Evolutionary conservation across 2,329 filamentous ascomycete genomes (phyloP), one percentile per base, ranked within the genome.

Genomic region (Trichothecium sympodiale): DNA sequence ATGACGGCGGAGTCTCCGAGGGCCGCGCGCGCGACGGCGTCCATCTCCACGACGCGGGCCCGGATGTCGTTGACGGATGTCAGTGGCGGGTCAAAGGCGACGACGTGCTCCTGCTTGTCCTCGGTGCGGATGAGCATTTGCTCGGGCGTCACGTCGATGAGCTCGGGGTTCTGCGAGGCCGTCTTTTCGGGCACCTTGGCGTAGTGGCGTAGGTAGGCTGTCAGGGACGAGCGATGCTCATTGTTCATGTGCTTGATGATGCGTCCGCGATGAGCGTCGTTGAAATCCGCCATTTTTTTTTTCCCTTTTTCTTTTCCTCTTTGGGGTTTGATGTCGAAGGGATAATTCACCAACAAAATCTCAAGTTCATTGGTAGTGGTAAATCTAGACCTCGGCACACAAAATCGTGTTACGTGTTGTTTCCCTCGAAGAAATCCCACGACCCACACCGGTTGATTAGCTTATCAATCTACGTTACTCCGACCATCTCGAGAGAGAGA

Each of bases 231-330:
- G 35, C 69, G 64, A 61, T 94, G 89, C 57, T 89, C 82, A 30
- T 65, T 64, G 62, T 95, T 94, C 84, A 95, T 91, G 65, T 95
- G 88, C 25, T 67, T 67, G 51, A 89, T 73, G 55, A 64, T 63
- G 46, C 60, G 57, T 28, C 46, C 44, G 32, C 52, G 57, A 39
- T 51, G 46, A 26, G 47, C 48, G 33, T 47, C 48, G 16, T 56
- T 25, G 20, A 25, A 25, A 10, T 25, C 20, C 6, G 20, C 20
- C 20, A 25, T 25, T 25, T 25, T 25, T 25, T 25, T 25, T 25
- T 6, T 25, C 6, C 20, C 10, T 25, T 25, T 25, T 25, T 25
- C 6, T 10, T 25, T 10, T 25, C 10, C 10, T 25, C 10, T 25
- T 25, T 25, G 6, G 10, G 10, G 10, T 25, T 25, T 25, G n/a